phyloP scores from a whole-genome alignment of 2,329 filamentous ascomycete genomes.

The Rhynchosporium secalis region DNA sequence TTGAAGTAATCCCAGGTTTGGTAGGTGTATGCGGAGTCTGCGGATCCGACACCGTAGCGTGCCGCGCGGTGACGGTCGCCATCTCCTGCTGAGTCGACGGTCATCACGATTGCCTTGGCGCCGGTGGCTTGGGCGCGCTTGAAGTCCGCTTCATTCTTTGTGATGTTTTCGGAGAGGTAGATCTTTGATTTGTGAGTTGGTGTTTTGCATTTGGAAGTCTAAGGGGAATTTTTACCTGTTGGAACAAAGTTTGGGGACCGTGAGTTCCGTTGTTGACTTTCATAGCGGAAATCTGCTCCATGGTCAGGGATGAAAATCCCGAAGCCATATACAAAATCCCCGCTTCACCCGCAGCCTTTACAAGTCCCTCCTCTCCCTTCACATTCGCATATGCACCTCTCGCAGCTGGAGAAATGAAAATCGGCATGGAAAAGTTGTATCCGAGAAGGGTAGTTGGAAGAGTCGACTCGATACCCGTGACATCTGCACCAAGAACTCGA shows the following conservation, averaged over 20 bases:
- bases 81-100: slow-evolving; percentile 32
- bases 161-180: slow-evolving; percentile 22
- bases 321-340: slow-evolving; percentile 23
- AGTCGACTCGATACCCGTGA: slow-evolving; percentile 44
- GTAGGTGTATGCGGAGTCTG: slow-evolving; percentile 17
- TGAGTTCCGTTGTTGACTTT: slow-evolving; percentile 14
- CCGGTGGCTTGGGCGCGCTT: slow-evolving; percentile 30
- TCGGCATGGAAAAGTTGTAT: slow-evolving; percentile 54
- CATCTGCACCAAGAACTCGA: slow-evolving; percentile 49
- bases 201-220: background rate
- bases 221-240: slow-evolving; percentile 22
- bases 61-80: slow-evolving; percentile 29
- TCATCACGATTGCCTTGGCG: slow-evolving; percentile 32
- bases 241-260: slow-evolving; percentile 27
- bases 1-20: slow-evolving; percentile 42
- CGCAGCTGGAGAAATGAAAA: slow-evolving; percentile 54
- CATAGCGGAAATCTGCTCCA: slow-evolving; percentile 21
- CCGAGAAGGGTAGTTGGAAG: slow-evolving; percentile 51
- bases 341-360: slow-evolving; percentile 41
- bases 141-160: slow-evolving; percentile 22
- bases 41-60: slow-evolving; percentile 27
- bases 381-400: slow-evolving; percentile 47
- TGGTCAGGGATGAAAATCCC: slow-evolving; percentile 16
- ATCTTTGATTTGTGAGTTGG: background rate
- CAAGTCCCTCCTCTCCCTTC: slow-evolving; percentile 51